These are phyloP conservation scores for Cyclotella sp. DNA, from an alignment of 108 stramenopile genomes.

Conservation along the genomic window DNA sequence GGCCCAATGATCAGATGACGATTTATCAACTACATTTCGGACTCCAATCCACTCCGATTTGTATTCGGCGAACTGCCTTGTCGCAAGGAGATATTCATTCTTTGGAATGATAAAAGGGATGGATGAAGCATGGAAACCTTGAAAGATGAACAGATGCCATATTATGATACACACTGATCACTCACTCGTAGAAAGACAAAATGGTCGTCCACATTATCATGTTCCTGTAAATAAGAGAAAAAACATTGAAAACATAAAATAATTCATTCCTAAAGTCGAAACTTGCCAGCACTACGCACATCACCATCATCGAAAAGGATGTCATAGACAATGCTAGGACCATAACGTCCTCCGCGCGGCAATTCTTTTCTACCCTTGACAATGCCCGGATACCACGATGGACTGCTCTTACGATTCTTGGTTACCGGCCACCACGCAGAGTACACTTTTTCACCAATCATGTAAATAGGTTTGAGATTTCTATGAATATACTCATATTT, in stretches of 20 bases:
- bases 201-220: background rate
- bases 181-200: slow-evolving; percentile 2
- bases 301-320: slow-evolving; percentile 4
- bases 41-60: slow-evolving; percentile 18
- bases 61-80: background rate
- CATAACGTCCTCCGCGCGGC: background rate
- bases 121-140: background rate
- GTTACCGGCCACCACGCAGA: background rate
- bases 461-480: background rate
- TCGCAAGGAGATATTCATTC: background rate
- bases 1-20: slow-evolving; percentile 7
- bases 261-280: too few relatives aligned
- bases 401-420: background rate
- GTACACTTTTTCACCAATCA: background rate
- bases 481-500: background rate
- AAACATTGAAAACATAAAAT: too few relatives aligned
- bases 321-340: slow-evolving; percentile 3
- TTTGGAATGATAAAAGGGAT: background rate
- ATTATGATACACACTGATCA: background rate
- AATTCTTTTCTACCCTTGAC: slow-evolving; percentile 3
- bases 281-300: too few relatives aligned
- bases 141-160: background rate
- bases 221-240: background rate
- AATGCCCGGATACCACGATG: background rate
- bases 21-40: background rate